Evolutionary conservation across 108 stramenopile genomes (phyloP), one percentile per base, ranked within the genome.

Genomic region (Nannochloropsis salina): DNA sequence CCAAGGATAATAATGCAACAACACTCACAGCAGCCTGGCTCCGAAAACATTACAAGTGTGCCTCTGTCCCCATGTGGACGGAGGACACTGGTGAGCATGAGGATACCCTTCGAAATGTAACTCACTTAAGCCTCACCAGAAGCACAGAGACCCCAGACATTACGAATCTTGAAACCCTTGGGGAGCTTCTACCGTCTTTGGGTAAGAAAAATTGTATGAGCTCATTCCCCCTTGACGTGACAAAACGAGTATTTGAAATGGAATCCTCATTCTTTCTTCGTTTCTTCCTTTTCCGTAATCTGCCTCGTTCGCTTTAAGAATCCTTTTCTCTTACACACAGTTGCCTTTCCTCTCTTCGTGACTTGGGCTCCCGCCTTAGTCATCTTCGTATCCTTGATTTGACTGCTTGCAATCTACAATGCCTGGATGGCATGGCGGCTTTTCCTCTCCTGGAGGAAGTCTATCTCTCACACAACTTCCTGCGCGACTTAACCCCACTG

Each of bases 11-110:
- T 51, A 15, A 51, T 51, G 10, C 47, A 15, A 3, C n/a, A 15
- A 74, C 61, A n/a, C 8, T 74, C 15, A 74, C 61, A n/a, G 61
- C 61, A n/a, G 61, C 61, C 61, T 74, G 61, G 61, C 61, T 74
- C 61, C 61, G 61, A 74, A 15, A 74, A 8, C 61, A 74, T n/a
- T 74, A n/a, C 61, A 6, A n/a, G 4, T 74, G 61, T 74, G 20
- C 61, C 61, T 74, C 61, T 8, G n/a, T 74, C 61, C 15, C 61
- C 3, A 74, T 8, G 4, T 6, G 6, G 20, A 74, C n/a, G 20
- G 2, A 74, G 20, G 20, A 8, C 61, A 3, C 3, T 74, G n/a
- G 2, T 3, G 61, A 74, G 20, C 20, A 74, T 74, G 8, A 4
- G n/a, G 61, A 4, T 15, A n/a, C 61, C 3, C 61, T 74, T 8